phyloP scores from a whole-genome alignment of 495 filamentous ascomycete genomes.

The Penicillium turbatum region DNA sequence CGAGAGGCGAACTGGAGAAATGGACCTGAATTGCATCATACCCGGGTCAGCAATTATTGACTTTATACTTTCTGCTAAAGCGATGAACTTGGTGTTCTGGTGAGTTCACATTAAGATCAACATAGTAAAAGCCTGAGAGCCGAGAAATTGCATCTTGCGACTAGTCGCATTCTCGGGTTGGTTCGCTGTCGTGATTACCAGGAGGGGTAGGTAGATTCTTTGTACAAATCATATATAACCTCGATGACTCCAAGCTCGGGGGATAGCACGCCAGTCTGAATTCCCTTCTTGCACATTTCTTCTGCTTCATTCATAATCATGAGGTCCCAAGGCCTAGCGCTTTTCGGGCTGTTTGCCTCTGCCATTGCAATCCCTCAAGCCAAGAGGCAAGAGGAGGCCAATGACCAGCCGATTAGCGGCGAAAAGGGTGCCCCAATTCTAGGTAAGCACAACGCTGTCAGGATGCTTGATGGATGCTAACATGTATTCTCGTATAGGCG shows the following conservation, averaged over 20 bases:
- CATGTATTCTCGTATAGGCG: conserved; percentile 16
- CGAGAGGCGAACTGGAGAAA: not conserved
- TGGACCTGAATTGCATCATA: conserved; percentile 9
- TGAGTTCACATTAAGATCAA: not conserved
- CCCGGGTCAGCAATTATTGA: not conserved
- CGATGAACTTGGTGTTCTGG: not conserved
- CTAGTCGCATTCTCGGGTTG: not conserved
- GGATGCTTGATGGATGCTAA: not conserved
- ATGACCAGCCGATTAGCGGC: conserved; percentile 51
- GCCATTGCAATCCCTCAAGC: conserved; percentile 21
- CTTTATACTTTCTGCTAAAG: not conserved
- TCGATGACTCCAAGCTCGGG: not conserved
- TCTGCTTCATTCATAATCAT: conserved; percentile 9
- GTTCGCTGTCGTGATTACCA: not conserved
- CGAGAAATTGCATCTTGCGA: not conserved
- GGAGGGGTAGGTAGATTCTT: not conserved
- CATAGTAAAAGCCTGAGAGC: not conserved
- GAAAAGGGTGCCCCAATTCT: conserved; percentile 54
- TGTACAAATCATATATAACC: not conserved
- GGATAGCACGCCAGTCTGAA: not conserved
- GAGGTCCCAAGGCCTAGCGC: conserved; percentile 14
- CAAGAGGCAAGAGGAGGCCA: conserved; percentile 36
- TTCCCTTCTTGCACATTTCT: not conserved
- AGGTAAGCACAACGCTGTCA: conserved; percentile 33
- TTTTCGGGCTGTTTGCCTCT: conserved; percentile 17